Evolutionary conservation across 208 protist species (phyloP).

Genomic region (Strigomonas culicis): DNA sequence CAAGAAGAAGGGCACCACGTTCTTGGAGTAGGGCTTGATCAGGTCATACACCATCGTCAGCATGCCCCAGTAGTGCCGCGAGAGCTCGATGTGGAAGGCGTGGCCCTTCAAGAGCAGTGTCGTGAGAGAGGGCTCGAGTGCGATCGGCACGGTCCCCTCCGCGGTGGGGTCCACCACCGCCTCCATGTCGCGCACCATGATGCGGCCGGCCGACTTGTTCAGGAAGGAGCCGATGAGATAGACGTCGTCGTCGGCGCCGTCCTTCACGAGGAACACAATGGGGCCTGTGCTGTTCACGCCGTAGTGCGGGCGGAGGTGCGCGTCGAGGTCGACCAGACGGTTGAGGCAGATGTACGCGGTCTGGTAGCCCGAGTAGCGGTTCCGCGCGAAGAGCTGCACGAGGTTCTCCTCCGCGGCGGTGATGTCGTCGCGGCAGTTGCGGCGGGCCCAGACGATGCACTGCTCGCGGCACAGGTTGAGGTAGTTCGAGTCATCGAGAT

Average conservation of each 20-base stretch:
- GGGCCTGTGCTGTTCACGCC: neutral
- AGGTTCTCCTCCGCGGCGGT: conserved; percentile 10
- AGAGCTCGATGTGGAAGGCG: conserved; percentile 49
- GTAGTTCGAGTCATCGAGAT: conserved; percentile 47
- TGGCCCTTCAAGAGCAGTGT: conserved; percentile 29
- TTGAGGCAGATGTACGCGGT: conserved; percentile 72
- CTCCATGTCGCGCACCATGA: conserved; percentile 18
- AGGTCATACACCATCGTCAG: conserved; percentile 33
- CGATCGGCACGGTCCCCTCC: conserved; percentile 1
- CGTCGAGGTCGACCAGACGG: conserved; percentile 15
- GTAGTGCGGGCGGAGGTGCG: neutral
- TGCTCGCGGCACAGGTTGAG: conserved; percentile 59
- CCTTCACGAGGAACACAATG: conserved; percentile 42
- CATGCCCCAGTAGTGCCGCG: conserved; percentile 47
- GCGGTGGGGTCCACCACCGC: neutral
- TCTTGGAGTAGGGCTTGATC: conserved; percentile 35
- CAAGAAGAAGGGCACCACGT: conserved; percentile 60
- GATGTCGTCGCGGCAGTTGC: conserved; percentile 30
- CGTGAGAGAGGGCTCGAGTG: conserved; percentile 24
- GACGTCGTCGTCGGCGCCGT: conserved; percentile 51
- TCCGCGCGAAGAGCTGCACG: conserved; percentile 20
- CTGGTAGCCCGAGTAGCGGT: conserved; percentile 56
- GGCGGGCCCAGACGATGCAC: conserved; percentile 73
- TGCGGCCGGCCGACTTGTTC: neutral
- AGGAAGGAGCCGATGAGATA: conserved; percentile 28